A percentile compares a stretch with the other conserved stretches of the same genome.
Conservation (phyloP, 2,329 filamentous ascomycete genomes). For the Thermoascus crustaceus region DNA sequence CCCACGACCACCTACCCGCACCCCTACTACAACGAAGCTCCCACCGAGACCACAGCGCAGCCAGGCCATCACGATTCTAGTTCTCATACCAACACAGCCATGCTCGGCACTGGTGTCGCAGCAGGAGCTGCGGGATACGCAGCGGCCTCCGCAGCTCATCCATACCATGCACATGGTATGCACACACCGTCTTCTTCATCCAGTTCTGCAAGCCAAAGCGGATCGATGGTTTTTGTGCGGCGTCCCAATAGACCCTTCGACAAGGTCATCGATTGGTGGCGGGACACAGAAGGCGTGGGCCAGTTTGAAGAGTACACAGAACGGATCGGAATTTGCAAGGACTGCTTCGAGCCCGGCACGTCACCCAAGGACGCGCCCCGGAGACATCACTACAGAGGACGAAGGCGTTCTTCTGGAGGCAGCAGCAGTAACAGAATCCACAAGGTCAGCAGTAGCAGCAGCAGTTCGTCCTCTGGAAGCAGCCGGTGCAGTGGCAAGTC, state of each 20-base stretch:
- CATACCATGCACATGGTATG: slow-evolving; percentile 13
- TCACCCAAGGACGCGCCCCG: slow-evolving; percentile 51
- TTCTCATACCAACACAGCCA: slow-evolving; percentile 35
- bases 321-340: slow-evolving; percentile 56
- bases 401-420: slow-evolving; percentile 33
- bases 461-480: slow-evolving; percentile 46
- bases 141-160: slow-evolving; percentile 22
- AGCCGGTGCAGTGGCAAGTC: slow-evolving; percentile 38
- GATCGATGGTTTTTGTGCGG: slow-evolving; percentile 41
- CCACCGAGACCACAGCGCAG: slow-evolving; percentile 25
- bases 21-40: not conserved
- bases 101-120: slow-evolving; percentile 40
- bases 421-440: slow-evolving; percentile 44
- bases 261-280: slow-evolving; percentile 53
- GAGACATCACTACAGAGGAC: slow-evolving; percentile 48
- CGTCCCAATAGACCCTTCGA: slow-evolving; percentile 49
- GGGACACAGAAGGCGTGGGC: slow-evolving; percentile 55
- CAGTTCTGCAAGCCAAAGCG: slow-evolving; percentile 16
- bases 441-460: slow-evolving; percentile 54
- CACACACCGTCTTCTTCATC: not conserved
- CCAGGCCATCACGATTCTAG: slow-evolving; percentile 38
- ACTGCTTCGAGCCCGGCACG: slow-evolving; percentile 56
- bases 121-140: slow-evolving; percentile 31
- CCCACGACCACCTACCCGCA: slow-evolving; percentile 2
- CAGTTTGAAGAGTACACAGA: slow-evolving; percentile 62